Evolutionary conservation across 2,329 filamentous ascomycete genomes (phyloP).

Genomic region (Phialemoniopsis sp.): DNA sequence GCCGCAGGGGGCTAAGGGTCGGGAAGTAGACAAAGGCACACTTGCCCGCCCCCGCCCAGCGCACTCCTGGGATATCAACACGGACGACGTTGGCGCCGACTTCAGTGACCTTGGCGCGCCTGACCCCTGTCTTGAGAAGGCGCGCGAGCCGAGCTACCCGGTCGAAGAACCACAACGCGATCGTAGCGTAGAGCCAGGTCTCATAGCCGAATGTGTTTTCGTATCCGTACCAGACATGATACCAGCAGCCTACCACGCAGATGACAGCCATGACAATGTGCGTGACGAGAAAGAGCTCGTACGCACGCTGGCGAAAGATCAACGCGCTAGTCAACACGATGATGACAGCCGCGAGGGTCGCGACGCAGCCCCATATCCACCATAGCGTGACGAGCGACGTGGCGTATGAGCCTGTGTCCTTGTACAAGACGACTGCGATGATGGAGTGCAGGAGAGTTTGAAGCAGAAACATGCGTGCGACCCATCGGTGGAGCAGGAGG

Average conservation of each 20-base stretch:
- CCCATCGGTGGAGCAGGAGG: slow-evolving; percentile 29
- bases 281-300: slow-evolving; percentile 30
- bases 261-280: slow-evolving; percentile 25
- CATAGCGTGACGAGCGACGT: slow-evolving; percentile 20
- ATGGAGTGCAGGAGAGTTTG: slow-evolving; percentile 24
- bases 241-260: slow-evolving; percentile 26
- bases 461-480: slow-evolving; percentile 18
- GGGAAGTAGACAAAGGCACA: slow-evolving; percentile 49
- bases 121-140: background rate
- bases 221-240: slow-evolving; percentile 30
- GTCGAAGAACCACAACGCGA: background rate
- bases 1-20: slow-evolving; percentile 26
- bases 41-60: slow-evolving; percentile 27
- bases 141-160: background rate
- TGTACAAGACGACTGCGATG: slow-evolving; percentile 20
- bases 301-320: slow-evolving; percentile 28
- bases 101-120: background rate
- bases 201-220: slow-evolving; percentile 3
- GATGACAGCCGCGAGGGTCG: slow-evolving; percentile 23
- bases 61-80: slow-evolving; percentile 2
- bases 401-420: slow-evolving; percentile 15
- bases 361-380: slow-evolving; percentile 40
- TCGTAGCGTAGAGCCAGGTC: background rate
- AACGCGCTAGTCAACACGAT: slow-evolving; percentile 26
- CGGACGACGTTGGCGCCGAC: background rate